Base-by-base conservation (phyloP, 345 rosid genomes). In the Balakata baccata region DNA sequence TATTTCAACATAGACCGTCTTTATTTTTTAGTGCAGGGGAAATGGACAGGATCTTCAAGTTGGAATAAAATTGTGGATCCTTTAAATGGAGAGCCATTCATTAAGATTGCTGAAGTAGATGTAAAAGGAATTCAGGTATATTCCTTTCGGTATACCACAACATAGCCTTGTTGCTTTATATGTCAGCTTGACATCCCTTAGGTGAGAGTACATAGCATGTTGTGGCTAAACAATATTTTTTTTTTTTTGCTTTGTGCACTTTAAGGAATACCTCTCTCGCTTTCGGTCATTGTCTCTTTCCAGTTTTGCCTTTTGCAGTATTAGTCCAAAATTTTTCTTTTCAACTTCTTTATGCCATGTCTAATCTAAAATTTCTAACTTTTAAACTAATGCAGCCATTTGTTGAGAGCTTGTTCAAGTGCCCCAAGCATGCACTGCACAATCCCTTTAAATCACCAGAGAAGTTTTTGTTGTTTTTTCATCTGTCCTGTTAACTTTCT, bases 371-470 rank as follows among this genome's bases (percentile, higher is more conserved):
- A 17, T 71, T 23, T 72, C 60, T 61, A 38, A 64, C 8, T 80
- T 70, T 72, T 85, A 67, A 75, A 63, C 50, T 75, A 75, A 70
- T 85, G 84, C 84, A 95, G 99, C 96, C 97, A 75, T 95, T 86
- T 86, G 94, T 92, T 64, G 96, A 91, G 80, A 92, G 99, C 88
- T 88, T 95, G 85, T 75, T 90, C 70, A 86, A 86, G 82, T 95
- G 99, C 84, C 94, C 98, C 0, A 95, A 95, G 84, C 97, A 91
- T 86, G 99, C 98, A 71, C 76, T 95, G 9, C 99, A 91, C 84
- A 95, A 95, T 87, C 99, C 99, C 75, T 95, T 95, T 78, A 95
- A 91, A 73, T 83, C 96, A 77, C 98, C 97, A 0, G 99, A 92
- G 84, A 92, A 98, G 99, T 95, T 79, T 70, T 46, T 14, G 66